Evolutionary conservation across 805 yeast species (phyloP).

Genomic region (Candida hispaniensis): DNA sequence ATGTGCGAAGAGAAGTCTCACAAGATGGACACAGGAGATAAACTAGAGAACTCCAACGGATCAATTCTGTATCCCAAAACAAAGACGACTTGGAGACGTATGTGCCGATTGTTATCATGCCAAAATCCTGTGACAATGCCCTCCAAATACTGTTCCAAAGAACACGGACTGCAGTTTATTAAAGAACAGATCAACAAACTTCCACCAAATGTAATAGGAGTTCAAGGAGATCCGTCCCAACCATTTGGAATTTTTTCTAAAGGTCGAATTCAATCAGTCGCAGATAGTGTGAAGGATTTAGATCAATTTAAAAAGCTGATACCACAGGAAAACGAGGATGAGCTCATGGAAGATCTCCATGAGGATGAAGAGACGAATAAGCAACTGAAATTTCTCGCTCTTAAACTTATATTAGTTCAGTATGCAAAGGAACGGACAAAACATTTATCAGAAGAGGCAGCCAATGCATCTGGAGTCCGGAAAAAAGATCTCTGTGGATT

Average conservation of each 20-base stretch:
- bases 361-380: conserved; percentile 1
- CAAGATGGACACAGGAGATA: conserved; percentile 6
- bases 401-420: conserved; percentile 16
- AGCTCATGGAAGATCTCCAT: too few species aligned
- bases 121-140: conserved; percentile 37
- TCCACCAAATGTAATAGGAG: too few species aligned
- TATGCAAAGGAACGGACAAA: conserved; percentile 22
- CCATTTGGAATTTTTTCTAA: conserved; percentile 17
- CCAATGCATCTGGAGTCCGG: conserved; percentile 20
- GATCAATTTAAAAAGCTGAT: conserved; percentile 15
- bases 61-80: conserved; percentile 9
- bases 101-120: conserved; percentile 57
- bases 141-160: conserved; percentile 65
- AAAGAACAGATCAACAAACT: conserved; percentile 14
- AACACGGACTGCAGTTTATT: conserved; percentile 48
- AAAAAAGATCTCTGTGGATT: conserved; percentile 23
- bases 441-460: conserved; percentile 20
- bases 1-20: conserved; percentile 36
- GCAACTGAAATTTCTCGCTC: conserved; percentile 14
- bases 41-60: conserved; percentile 3
- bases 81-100: conserved; percentile 57
- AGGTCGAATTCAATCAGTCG: conserved; percentile 17
- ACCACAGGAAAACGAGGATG: conserved; percentile 4
- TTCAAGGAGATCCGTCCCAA: conserved; percentile 4
- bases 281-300: conserved; percentile 3